These are phyloP conservation scores for Vanrija humicola DNA, from an alignment of 1,284 basidiomycete species.

Conservation along the genomic window DNA sequence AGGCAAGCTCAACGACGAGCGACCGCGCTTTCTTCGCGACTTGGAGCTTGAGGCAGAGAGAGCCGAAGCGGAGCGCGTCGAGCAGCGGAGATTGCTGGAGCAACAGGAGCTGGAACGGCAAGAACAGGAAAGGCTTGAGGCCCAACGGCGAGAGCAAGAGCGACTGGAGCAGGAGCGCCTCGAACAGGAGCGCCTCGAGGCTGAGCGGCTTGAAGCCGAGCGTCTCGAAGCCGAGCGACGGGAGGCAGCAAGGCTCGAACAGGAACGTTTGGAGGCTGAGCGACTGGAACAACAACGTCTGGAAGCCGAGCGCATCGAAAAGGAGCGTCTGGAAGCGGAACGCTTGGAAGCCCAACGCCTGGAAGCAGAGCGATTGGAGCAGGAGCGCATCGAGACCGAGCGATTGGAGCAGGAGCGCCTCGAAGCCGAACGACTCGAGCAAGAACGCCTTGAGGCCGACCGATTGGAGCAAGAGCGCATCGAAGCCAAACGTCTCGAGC, in stretches of 20 bases:
- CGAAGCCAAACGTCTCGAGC: not conserved
- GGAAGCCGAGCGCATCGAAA: not conserved
- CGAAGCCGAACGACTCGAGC: not conserved
- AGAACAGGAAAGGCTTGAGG: not conserved
- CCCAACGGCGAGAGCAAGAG: too few species aligned
- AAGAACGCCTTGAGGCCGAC: not conserved
- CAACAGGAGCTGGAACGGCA: too few species aligned
- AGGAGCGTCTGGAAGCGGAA: not conserved
- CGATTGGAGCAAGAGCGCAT: not conserved
- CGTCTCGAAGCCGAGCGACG: not conserved
- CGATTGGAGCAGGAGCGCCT: not conserved
- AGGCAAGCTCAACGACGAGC: slow-evolving; percentile 23
- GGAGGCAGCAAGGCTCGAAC: not conserved
- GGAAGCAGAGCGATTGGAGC: not conserved
- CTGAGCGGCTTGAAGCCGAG: not conserved
- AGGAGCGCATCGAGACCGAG: not conserved
- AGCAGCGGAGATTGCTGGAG: too few species aligned
- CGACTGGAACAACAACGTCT: not conserved
- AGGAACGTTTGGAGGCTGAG: not conserved
- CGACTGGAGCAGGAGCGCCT: too few species aligned
- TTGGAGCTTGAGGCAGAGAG: slow-evolving; percentile 19
- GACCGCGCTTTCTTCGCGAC: slow-evolving; percentile 30
- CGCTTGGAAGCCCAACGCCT: too few species aligned
- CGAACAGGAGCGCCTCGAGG: not conserved
- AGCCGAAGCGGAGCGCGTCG: not conserved